Evolutionary conservation across 2,329 filamentous ascomycete genomes (phyloP), one percentile per base, ranked within the genome.

Genomic region (Emergomyces orientalis): DNA sequence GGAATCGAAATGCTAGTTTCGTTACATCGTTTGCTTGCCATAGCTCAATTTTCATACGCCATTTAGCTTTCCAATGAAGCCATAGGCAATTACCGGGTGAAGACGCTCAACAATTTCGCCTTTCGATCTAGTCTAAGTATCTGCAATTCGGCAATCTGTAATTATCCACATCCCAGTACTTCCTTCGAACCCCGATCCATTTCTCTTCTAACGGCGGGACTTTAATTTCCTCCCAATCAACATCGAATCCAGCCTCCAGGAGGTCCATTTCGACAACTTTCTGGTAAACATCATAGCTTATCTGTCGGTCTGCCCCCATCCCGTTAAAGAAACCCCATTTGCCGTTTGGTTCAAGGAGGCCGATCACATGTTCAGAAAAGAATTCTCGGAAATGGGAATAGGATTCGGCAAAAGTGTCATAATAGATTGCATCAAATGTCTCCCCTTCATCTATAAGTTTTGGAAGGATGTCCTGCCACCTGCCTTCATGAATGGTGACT

Each of bases 261-360:
- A 95, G 80, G 76, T 97, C 91, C 81, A 96, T 87, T 76, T 97
- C 93, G 1, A 90, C 88, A 2, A 97, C 90, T 74, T 89, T 91
- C 61, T 88, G 89, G 77, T 97, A 97, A 30, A 99, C 92, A 77
- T 97, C 94, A 76, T 97, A 97, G 76, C 91, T 96, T 65, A 97
- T 87, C 74, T 88, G 87, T 55, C 94, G 82, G 76, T 99, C 94
- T 2, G 94, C 94, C 0, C 94, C 94, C 63, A 97, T 85, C 0
- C 94, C 85, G 67, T 87, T 86, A 73, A 87, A 87, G 75, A 86
- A 87, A 39, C 85, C 82, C 73, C 85, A 87, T 56, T 76, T 79
- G 0, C 82, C 82, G 22, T 77, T 77, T 58, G 76, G 73, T 62
- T 79, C 77, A 55, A 99, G 78, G 61, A 97, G 75, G 0, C 86